These are phyloP conservation scores for Sporobolomyces pararoseus DNA, from an alignment of 768 basidiomycete species.

Conservation along the genomic window DNA sequence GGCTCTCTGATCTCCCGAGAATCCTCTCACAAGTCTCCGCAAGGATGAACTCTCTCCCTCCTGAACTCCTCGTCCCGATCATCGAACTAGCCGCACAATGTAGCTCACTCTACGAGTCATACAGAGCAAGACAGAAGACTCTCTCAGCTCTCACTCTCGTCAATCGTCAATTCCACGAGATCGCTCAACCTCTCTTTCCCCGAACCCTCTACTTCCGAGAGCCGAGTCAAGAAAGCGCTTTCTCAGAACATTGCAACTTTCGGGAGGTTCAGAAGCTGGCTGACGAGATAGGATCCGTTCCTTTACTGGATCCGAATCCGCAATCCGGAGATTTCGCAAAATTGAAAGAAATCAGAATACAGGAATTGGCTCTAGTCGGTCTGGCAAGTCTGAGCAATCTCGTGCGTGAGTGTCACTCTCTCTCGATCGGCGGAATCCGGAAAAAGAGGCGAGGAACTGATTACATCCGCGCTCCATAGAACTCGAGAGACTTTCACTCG, in stretches of 20 bases:
- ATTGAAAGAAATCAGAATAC: background rate
- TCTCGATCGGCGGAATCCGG: too few relatives aligned
- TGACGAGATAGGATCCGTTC: background rate
- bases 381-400: too few relatives aligned
- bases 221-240: background rate
- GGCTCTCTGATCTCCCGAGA: too few relatives aligned
- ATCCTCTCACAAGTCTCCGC: too few relatives aligned
- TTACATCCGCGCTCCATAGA: too few relatives aligned
- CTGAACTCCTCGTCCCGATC: background rate
- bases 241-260: background rate
- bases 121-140: background rate
- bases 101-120: background rate
- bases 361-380: too few relatives aligned
- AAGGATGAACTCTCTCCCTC: background rate
- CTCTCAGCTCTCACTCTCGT: background rate
- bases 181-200: constrained; percentile 6
- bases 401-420: too few relatives aligned
- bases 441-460: too few relatives aligned
- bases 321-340: background rate
- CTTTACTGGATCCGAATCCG: too few relatives aligned
- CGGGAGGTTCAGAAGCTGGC: background rate
- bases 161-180: constrained; percentile 3
- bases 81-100: background rate
- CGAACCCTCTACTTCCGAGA: background rate
- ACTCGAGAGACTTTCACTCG: too few relatives aligned